Conservation (phyloP, 2,329 filamentous ascomycete genomes). For the Fusarium sororula region DNA sequence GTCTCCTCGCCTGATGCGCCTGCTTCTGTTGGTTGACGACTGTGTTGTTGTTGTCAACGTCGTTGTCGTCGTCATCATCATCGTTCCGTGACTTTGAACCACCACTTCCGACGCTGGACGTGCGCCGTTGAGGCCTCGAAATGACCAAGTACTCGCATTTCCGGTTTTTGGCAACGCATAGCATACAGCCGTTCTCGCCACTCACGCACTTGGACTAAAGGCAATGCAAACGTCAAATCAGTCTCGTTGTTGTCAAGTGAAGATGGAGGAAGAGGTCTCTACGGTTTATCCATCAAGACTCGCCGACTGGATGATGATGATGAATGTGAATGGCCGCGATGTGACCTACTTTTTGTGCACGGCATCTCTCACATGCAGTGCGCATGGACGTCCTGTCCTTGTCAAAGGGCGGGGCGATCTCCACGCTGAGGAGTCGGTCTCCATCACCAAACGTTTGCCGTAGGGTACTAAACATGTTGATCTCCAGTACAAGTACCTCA, state of each 20-base stretch:
- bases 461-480: background rate
- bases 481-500: background rate
- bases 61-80: background rate
- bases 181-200: background rate
- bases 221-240: background rate
- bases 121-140: background rate
- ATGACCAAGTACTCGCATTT: background rate
- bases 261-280: background rate
- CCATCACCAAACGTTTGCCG: background rate
- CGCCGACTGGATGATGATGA: background rate
- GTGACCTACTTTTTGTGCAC: background rate
- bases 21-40: background rate
- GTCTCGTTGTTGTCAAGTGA: background rate
- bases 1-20: background rate
- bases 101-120: background rate
- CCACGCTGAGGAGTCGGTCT: background rate
- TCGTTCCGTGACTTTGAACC: background rate
- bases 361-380: background rate
- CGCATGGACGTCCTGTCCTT: background rate
- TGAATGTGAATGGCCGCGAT: background rate
- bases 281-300: background rate
- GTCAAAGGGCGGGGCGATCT: background rate
- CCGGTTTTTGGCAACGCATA: background rate
- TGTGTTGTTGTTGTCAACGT: background rate
- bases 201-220: background rate